phyloP scores from a whole-genome alignment of 345 rosid species.

The Acer campestre region DNA sequence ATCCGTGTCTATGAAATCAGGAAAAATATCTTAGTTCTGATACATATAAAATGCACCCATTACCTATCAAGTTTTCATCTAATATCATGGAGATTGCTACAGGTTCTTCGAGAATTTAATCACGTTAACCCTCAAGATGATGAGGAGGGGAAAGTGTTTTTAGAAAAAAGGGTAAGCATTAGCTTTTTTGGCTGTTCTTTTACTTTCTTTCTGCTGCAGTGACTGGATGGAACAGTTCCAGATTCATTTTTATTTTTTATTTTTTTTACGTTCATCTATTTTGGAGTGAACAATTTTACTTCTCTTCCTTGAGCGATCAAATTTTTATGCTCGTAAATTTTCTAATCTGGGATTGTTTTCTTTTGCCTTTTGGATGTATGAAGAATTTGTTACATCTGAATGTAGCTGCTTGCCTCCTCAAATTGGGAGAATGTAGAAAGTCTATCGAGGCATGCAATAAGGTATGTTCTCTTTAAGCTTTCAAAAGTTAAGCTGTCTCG shows the following conservation, averaged over 20 bases:
- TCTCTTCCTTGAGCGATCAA: background rate
- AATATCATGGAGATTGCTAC: conserved; percentile 19
- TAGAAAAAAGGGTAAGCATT: conserved; percentile 64
- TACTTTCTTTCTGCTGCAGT: background rate
- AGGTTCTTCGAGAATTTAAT: conserved; percentile 97
- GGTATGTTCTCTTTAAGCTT: conserved; percentile 37
- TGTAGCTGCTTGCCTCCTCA: conserved; percentile 89
- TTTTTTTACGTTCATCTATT: background rate
- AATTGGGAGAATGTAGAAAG: conserved; percentile 86
- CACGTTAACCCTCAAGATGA: conserved; percentile 98
- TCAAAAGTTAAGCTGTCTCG: background rate
- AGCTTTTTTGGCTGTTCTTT: background rate
- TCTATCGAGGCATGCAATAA: conserved; percentile 86
- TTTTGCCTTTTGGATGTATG: conserved; percentile 23
- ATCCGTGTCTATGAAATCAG: background rate
- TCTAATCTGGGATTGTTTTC: background rate
- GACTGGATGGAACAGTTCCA: background rate
- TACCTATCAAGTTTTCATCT: conserved; percentile 1
- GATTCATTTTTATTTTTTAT: background rate
- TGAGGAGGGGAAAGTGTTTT: conserved; percentile 87
- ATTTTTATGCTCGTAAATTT: conserved; percentile 8
- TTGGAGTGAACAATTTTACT: background rate
- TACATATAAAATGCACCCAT: background rate
- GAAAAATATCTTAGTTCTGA: background rate
- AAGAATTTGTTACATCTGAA: conserved; percentile 82